phyloP scores from a whole-genome alignment of 116 monocot genomes.

The Dioscorea cayenensis region DNA sequence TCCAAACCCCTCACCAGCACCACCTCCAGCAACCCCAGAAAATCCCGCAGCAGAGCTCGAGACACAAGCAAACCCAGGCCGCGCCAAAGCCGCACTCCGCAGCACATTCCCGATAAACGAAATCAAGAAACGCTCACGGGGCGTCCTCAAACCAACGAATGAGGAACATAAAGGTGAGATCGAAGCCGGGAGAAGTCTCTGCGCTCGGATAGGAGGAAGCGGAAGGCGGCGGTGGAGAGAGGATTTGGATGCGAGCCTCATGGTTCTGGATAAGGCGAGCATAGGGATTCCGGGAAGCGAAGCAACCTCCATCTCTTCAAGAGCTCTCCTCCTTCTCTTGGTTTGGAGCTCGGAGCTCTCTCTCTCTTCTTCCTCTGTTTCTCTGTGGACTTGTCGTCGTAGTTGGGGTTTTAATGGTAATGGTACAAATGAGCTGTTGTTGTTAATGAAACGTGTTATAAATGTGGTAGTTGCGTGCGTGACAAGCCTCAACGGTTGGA shows the following conservation, averaged over 20 bases:
- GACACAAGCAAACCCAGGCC: conserved; percentile 30
- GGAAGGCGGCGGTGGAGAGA: conserved; percentile 12
- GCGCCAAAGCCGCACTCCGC: conserved; percentile 1
- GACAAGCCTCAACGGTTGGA: no score
- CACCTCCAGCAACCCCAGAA: conserved; percentile 26
- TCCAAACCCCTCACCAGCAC: conserved; percentile 21
- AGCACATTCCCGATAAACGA: conserved; percentile 28
- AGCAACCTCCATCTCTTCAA: not conserved
- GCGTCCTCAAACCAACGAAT: conserved; percentile 7
- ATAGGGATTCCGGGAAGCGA: conserved; percentile 27
- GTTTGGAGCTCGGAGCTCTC: not conserved
- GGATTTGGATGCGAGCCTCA: conserved; percentile 16
- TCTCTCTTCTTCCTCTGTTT: no score
- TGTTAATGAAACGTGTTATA: no score
- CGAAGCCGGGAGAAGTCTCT: not conserved
- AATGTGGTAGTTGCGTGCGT: no score
- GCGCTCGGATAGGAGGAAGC: not conserved
- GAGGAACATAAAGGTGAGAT: conserved; percentile 7
- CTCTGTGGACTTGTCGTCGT: no score
- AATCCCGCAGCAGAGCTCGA: conserved; percentile 33
- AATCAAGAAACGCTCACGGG: conserved; percentile 16
- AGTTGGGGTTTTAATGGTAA: no score
- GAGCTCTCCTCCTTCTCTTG: not conserved
- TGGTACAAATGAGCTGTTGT: no score
- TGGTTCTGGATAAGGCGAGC: conserved; percentile 31